Base-by-base conservation (phyloP, 2,329 filamentous ascomycete species). In the Mollisia scopiformis region DNA sequence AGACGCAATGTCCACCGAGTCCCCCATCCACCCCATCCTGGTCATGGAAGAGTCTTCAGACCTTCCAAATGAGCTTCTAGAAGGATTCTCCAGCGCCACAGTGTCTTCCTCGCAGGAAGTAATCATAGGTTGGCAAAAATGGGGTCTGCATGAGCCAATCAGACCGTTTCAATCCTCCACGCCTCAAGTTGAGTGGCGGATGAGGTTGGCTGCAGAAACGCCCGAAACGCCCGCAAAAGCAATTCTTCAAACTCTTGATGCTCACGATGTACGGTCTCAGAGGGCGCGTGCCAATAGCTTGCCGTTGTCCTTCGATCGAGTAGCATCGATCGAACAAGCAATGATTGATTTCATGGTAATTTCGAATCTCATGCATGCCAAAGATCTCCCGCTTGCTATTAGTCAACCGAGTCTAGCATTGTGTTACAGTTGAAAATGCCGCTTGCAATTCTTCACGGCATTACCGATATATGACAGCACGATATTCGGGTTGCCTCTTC, bases 61-160 rank as follows among this genome's bases (percentile, higher is more conserved):
- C 27, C 49, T 51, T 33, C 28, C 33, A 23, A 37, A 31, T 46
- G 27, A n/a, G 47, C 47, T 58, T 58, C 56, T 58, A 43, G 56
- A 58, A 58, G 56, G 19, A 58, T 43, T 58, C 13, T 47, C 3
- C 43, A 27, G n/a, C 43, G 43, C 43, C 43, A 47, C 43, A 47
- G 28, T 47, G 2, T 28, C 10, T 28, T 47, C 43, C 25, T 14
- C 28, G 39, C 39, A 43, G n/a, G 7, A 39, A n/a, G 37, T 16
- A 39, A 39, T 39, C 2, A 39, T 39, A 39, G 21, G 41, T 14
- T n/a, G n/a, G n/a, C n/a, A 19, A 10, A 46, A 25, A 46, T 25
- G 41, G 41, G 41, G 41, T 10, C 5, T 23, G 16, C 19, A 46
- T 25, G 10, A 27, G 23, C 43, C 43, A 47, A 47, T 47, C 8